These are phyloP conservation scores for Kondoa malvinella DNA, from an alignment of 768 basidiomycete species.

Conservation along the genomic window DNA sequence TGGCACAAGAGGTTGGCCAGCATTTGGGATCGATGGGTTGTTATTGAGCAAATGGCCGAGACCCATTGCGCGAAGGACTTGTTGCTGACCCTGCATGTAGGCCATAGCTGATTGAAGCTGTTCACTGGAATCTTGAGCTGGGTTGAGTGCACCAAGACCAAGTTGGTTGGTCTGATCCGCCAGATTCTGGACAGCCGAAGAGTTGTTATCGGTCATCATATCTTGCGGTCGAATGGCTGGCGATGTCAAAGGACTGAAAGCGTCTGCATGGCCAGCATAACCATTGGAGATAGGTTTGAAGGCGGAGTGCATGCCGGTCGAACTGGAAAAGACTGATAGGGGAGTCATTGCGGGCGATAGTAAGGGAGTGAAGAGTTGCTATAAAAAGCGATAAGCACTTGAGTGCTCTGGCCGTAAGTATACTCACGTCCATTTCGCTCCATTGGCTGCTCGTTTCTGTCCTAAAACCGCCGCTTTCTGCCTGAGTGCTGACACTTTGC, in stretches of 20 bases:
- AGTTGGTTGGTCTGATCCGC: not conserved
- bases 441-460: not conserved
- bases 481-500: not conserved
- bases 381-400: not conserved
- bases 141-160: not conserved
- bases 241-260: not conserved
- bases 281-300: conserved; percentile 10
- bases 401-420: not conserved
- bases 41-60: conserved; percentile 3
- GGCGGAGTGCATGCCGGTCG: conserved; percentile 12
- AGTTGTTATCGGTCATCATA: not conserved
- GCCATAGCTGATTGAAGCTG: not conserved
- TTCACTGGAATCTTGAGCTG: not conserved
- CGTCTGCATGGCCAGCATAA: not conserved
- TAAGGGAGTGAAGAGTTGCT: conserved; percentile 33
- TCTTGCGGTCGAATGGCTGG: conserved; percentile 3
- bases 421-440: not conserved
- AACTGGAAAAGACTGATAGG: conserved; percentile 10
- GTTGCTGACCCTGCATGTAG: conserved; percentile 7
- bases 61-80: conserved; percentile 1
- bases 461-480: not conserved
- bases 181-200: not conserved
- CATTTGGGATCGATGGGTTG: not conserved
- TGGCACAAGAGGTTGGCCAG: not conserved
- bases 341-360: conserved; percentile 34